Base-by-base conservation (phyloP, 1,139 yeast genomes). In the Pichia sp. region DNA sequence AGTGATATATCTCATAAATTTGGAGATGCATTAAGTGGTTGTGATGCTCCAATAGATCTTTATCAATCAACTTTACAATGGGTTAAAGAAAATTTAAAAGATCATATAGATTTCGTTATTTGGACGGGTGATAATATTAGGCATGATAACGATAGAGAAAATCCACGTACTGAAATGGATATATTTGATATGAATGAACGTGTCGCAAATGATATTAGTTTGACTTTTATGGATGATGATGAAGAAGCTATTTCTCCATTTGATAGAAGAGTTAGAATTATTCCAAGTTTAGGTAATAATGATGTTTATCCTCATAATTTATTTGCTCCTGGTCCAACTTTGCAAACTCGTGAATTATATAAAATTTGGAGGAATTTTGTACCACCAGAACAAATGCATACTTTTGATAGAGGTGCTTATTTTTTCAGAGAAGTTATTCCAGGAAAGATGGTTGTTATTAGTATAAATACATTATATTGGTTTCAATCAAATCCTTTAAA, bases 111-210 rank as follows among this genome's bases (percentile, higher is more conserved):
- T 62, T 87, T 87, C 60, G 81, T 87, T 29, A 74, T 87, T 20
- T 87, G 96, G 96, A 86, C 95, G 0, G 96, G 96, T 30, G 96
- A 87, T 64, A 87, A 86, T 56, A 78, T 85, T 37, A 72, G 96
- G 45, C 96, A 87, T 61, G 96, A 87, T 61, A 83, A 82, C 57
- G 96, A 87, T 63, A 69, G 94, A 58, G 60, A 64, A 34, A 65
- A 65, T 57, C 95, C 95, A 3, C 74, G 95, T 65, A 78, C 86
- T 2, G 92, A 84, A 56, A 58, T 61, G 49, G 76, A 79, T 49
- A 87, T 87, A 41, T 76, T 84, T 51, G 82, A 81, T 20, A 72
- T 81, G 77, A 87, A 87, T 59, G 71, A 74, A 51, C 56, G 69
- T 32, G 76, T 85, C 12, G 73, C 87, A 12, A 67, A 70, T 29